Evolutionary conservation across 805 yeast species (phyloP), one percentile per base, ranked within the genome.

Genomic region (Debaryomyces maramus): DNA sequence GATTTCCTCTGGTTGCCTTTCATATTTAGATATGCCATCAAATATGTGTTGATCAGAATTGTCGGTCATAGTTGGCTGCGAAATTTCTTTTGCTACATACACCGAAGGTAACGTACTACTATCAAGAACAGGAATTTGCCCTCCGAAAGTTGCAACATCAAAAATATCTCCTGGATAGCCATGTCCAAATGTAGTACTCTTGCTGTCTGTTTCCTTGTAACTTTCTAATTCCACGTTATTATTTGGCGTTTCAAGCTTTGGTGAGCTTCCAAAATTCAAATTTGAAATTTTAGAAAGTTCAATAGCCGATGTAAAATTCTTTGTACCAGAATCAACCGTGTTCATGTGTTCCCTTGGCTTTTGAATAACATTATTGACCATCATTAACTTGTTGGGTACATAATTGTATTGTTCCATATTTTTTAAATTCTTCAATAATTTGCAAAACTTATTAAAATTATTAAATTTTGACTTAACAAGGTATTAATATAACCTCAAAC

Each of bases 61-160:
- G 16, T 11, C 11, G 13, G 29, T 22, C 16, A 24, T 8, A 33
- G 22, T 20, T 19, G 36, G 36, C 36, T 33, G 36, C 36, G 36
- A 33, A 33, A 33, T 33, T 33, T 33, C 28, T 9, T 32, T 32
- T n/a, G 9, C n/a, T 14, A 32, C 20, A 15, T 32, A 20, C 11
- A 11, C 22, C 10, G 34, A n/a, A 32, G 34, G 34, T 11, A 18
- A 32, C 20, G 15, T 18, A 16, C 14, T 9, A 32, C 19, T 18
- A 17, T 18, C 23, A 15, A 32, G 11, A 5, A 13, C 34, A 18
- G 22, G 34, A 18, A 17, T 18, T 14, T 15, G 16, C 11, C 13
- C 34, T n/a, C n/a, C n/a, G n/a, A n/a, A n/a, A n/a, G n/a, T n/a
- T n/a, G n/a, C n/a, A n/a, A n/a, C n/a, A n/a, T n/a, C n/a, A n/a